Evolutionary conservation across 192 early-diverging fungal species (phyloP), one percentile per base, ranked within the genome.

Genomic region (Phycomyces nitens): DNA sequence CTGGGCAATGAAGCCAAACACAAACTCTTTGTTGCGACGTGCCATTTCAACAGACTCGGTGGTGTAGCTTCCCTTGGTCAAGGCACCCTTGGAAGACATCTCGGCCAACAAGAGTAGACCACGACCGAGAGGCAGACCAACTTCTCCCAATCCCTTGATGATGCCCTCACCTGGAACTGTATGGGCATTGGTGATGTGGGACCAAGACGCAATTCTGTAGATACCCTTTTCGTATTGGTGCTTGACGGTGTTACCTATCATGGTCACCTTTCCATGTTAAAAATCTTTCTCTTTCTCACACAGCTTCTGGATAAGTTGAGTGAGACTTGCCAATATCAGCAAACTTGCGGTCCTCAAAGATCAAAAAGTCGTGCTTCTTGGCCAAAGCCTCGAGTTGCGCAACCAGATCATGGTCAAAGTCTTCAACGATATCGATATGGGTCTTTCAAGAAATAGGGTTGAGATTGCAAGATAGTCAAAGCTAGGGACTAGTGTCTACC

Each of bases 341-440:
- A 82, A 98, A 98, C 80, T 98, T 98, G 76, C 96, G 89, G 78
- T 98, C 96, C 71, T 99, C 96, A 72, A 98, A 98, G 67, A 99
- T 97, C 77, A 99, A 63, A 78, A 97, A 99, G 67, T 92, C 84
- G 74, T 98, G 95, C 73, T 92, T 89, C 41, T 82, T 77, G 15
- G 91, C 84, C 58, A 99, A 83, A 0, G 70, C 83, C 40, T 78
- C 74, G 23, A 99, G 86, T 67, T 86, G 79, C 8, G 69, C 77
- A 18, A 92, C 85, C 56, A 96, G 75, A 66, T 94, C 89, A 34
- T 73, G 65, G 73, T 96, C 94, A 89, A 98, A 99, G 79, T 99
- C 96, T 11, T 81, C 76, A 15, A 99, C 78, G 54, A 97, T 85
- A 76, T 99, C 97, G 59, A 96, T 90, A 67, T 99, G 97, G 0